Evolutionary conservation across 768 basidiomycete genomes (phyloP), one percentile per base, ranked within the genome.

Genomic region (Holtermanniella nyarrowii): DNA sequence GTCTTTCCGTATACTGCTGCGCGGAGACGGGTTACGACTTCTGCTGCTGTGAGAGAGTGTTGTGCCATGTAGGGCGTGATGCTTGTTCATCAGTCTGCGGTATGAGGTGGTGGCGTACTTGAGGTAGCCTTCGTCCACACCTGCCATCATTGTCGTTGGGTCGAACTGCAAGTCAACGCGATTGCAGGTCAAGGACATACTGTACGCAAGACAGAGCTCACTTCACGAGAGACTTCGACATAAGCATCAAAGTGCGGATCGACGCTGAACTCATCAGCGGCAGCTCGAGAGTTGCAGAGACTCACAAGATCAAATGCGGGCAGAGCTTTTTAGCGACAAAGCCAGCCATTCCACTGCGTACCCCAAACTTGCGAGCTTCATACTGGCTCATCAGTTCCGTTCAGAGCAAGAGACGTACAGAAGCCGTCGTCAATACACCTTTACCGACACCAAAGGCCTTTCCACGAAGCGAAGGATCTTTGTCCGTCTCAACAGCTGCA

Each of bases 291-390:
- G 7, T n/a, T 24, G 23, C n/a, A 18, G 16, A 26, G 11, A 54
- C 68, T 48, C 46, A 70, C 68, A 86, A 73, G 37, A 87, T 80
- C 16, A 99, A 79, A 5, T 89, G 80, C 2, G 95, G 90, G 66
- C 90, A 96, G 7, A 99, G 79, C 64, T 88, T 93, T 75, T 83
- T 84, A 14, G 93, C 93, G 42, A 97, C 82, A 69, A 90, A 93
- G 47, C 82, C 90, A n/a, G 93, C 81, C 95, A 96, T 96, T 24
- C 88, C 93, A 3, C 89, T 93, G 42, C 95, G 82, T 26, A 87
- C 85, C 1, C 89, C 90, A 59, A 77, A 88, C 67, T 85, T 88
- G 42, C 90, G 78, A 4, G 90, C 90, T 63, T 89, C 89, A 52
- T 95, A 95, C 24, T 88, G 1, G n/a, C 18, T 55, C 26, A 50